A percentile compares a stretch with the other conserved stretches of the same genome.
Conservation (phyloP, 2,329 filamentous ascomycete genomes). For the Pyrenochaeta sp. region DNA sequence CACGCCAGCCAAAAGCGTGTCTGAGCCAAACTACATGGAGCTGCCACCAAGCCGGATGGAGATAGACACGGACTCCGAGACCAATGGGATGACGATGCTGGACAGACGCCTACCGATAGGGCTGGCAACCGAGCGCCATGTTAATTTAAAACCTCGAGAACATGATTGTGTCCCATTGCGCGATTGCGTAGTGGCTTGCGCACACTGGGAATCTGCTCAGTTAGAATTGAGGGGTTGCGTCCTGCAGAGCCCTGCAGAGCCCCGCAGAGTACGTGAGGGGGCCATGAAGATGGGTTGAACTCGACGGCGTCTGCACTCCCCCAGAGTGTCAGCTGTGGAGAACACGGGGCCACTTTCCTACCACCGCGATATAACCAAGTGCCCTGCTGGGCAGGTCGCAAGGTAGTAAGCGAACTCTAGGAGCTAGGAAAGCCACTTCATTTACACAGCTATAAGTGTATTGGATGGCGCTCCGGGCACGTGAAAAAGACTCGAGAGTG, state of each 20-base stretch:
- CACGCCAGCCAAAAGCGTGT: not conserved
- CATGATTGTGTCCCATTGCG: not conserved
- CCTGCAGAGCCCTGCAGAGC: too few relatives aligned
- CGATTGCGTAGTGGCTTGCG: not conserved
- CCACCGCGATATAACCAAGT: not conserved
- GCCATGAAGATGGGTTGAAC: not conserved
- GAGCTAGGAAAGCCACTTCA: conserved; percentile 5
- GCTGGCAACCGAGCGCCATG: not conserved
- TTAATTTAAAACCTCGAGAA: conserved; percentile 1
- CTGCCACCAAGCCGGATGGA: not conserved
- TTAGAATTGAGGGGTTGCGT: too few relatives aligned
- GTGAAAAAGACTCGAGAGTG: not conserved
- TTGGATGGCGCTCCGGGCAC: not conserved
- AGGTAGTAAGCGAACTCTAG: not conserved
- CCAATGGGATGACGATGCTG: not conserved
- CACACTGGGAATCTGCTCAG: not conserved
- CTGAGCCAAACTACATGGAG: too few relatives aligned
- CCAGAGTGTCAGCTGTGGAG: not conserved
- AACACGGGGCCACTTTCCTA: not conserved
- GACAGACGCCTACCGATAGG: not conserved
- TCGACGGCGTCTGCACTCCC: not conserved
- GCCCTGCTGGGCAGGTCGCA: not conserved
- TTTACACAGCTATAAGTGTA: not conserved
- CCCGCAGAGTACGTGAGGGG: too few relatives aligned
- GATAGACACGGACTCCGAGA: not conserved